Evolutionary conservation across 163 green algal species (phyloP), one percentile per base, ranked within the genome.

Genomic region (Smithsoniella earleae): DNA sequence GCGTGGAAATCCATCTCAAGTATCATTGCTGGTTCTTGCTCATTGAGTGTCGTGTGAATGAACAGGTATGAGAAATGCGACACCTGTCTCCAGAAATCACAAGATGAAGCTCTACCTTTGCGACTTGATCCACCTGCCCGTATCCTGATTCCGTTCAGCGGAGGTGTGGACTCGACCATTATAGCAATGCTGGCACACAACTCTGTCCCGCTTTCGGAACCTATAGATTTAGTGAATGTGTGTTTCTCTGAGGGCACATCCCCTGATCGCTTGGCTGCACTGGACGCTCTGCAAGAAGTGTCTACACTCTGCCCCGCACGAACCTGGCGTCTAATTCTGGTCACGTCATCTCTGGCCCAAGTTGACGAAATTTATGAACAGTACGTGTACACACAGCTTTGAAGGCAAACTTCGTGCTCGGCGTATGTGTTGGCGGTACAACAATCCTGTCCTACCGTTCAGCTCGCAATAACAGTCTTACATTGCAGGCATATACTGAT

Each of bases 121-220:
- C 22, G 43, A 36, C 63, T 38, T 28, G 3, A 3, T 8, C 28
- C 75, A 1, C 34, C 78, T 27, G 63, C 86, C 44, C 38, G 76
- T 2, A 66, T 97, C 25, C 77, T 92, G 37, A 65, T 98, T 0
- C 83, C 98, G 18, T 97, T 98, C 81, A 96, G 88, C 62, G 92
- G 92, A 0, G 92, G 92, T 0, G 86, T 96, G 5, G 92, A 98
- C 79, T 95, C 85, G 20, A 91, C 87, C 6, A 81, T 98, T 1
- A 66, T 98, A 8, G 91, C 92, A 2, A 86, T 85, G 2, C 76
- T 96, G 5, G 85, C 89, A 0, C 84, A 95, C 75, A 28, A 77
- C 18, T 58, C 74, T 25, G 43, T 89, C 28, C 75, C 73, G 25
- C 37, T 54, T 0, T 66, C 64, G 3, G 65, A 69, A 2, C 84